phyloP scores from a whole-genome alignment of 1,284 basidiomycete species.

The Wolfiporia cocos region DNA sequence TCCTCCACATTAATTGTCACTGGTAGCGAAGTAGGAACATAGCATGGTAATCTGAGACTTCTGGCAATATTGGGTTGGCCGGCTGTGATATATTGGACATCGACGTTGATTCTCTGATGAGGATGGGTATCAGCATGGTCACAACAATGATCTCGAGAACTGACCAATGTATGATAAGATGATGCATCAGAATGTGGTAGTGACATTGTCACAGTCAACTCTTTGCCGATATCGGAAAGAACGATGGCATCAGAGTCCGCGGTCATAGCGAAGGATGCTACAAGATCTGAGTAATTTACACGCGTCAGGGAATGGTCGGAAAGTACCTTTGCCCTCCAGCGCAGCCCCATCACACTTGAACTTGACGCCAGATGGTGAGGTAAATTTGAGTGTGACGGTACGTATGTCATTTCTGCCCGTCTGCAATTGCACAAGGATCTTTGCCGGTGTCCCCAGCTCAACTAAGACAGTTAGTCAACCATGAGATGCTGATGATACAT shows the following conservation, averaged over 20 bases:
- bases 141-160: no score
- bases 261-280: no score
- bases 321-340: constrained; percentile 32
- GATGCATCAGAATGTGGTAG: constrained; percentile 62
- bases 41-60: constrained; percentile 42
- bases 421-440: constrained; percentile 47
- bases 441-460: constrained; percentile 55
- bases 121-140: constrained; percentile 4
- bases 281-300: no score
- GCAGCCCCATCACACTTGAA: constrained; percentile 44
- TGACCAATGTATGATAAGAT: constrained; percentile 49
- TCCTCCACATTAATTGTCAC: constrained; percentile 82
- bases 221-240: constrained; percentile 39
- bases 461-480: constrained; percentile 34
- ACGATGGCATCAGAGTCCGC: constrained; percentile 42
- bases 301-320: no score
- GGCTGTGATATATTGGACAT: constrained; percentile 56
- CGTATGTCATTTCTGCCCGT: constrained; percentile 62
- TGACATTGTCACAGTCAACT: constrained; percentile 39
- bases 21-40: constrained; percentile 62
- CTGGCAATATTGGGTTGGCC: constrained; percentile 47
- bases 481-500: background rate
- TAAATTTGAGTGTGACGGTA: constrained; percentile 46
- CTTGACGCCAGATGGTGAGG: constrained; percentile 42
- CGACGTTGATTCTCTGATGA: constrained; percentile 53